phyloP scores from a whole-genome alignment of 1,139 yeast species.

The Lizanozyma gosingica region DNA sequence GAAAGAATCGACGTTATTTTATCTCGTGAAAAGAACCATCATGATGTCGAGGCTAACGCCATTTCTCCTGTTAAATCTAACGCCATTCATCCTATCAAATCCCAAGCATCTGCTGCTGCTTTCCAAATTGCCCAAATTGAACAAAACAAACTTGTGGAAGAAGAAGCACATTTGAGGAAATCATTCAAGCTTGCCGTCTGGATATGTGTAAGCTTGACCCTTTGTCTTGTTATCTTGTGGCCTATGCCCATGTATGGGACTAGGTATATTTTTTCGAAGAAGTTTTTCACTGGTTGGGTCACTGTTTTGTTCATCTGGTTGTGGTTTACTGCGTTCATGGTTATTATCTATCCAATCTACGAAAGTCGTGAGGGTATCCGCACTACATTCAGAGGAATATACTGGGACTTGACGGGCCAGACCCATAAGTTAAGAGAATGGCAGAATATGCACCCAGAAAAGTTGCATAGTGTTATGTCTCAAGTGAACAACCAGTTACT shows the following conservation, averaged over 20 bases:
- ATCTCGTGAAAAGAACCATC: not conserved
- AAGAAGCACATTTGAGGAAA: slow-evolving; percentile 32
- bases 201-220: slow-evolving; percentile 47
- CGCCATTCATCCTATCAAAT: not conserved
- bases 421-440: slow-evolving; percentile 59
- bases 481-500: slow-evolving; percentile 40
- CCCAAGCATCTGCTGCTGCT: slow-evolving; percentile 17
- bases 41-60: not conserved
- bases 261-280: slow-evolving; percentile 58
- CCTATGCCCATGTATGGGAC: slow-evolving; percentile 89
- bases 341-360: slow-evolving; percentile 52
- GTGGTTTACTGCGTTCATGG: slow-evolving; percentile 47
- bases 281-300: slow-evolving; percentile 79
- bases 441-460: slow-evolving; percentile 64
- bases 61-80: not conserved
- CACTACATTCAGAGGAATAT: slow-evolving; percentile 62
- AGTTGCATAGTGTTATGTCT: slow-evolving; percentile 56
- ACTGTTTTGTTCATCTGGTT: slow-evolving; percentile 69
- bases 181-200: slow-evolving; percentile 49
- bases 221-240: slow-evolving; percentile 61
- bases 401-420: slow-evolving; percentile 80
- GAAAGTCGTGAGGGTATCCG: slow-evolving; percentile 61
- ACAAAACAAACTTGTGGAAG: slow-evolving; percentile 28
- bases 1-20: slow-evolving; percentile 4
- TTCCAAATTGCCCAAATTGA: slow-evolving; percentile 31